Conservation (phyloP, 257 asterid genomes). For the Prunella vulgaris region DNA sequence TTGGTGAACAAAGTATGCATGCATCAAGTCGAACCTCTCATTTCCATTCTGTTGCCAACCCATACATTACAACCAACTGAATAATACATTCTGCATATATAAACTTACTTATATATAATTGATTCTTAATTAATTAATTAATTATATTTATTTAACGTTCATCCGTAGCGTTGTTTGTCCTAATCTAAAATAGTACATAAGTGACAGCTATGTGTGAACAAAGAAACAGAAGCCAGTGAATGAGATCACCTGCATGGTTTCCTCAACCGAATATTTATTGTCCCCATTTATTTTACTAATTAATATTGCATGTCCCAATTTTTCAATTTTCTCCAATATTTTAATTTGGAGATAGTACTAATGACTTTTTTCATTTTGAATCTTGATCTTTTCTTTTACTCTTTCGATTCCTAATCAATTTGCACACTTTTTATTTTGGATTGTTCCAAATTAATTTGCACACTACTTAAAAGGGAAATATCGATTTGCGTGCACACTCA, state of each 20-base stretch:
- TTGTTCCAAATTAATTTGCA: too few relatives aligned
- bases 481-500: too few relatives aligned
- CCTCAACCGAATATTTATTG: constrained; percentile 11
- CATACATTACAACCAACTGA: background rate
- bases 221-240: background rate
- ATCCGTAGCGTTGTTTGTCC: constrained; percentile 2
- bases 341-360: background rate
- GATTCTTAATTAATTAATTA: too few relatives aligned
- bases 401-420: too few relatives aligned
- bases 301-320: constrained; percentile 22
- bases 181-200: constrained; percentile 7
- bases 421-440: too few relatives aligned
- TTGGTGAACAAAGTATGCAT: too few relatives aligned
- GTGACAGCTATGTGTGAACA: constrained; percentile 19
- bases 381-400: too few relatives aligned
- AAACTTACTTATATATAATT: too few relatives aligned
- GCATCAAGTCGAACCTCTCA: background rate
- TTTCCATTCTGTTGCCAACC: background rate
- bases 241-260: constrained; percentile 9
- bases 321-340: constrained; percentile 6
- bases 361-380: background rate
- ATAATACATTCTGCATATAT: too few relatives aligned
- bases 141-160: background rate
- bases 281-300: background rate
- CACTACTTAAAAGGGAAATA: too few relatives aligned